Conservation (phyloP, 352 stramenopile species). For the Phytophthora meadii region DNA sequence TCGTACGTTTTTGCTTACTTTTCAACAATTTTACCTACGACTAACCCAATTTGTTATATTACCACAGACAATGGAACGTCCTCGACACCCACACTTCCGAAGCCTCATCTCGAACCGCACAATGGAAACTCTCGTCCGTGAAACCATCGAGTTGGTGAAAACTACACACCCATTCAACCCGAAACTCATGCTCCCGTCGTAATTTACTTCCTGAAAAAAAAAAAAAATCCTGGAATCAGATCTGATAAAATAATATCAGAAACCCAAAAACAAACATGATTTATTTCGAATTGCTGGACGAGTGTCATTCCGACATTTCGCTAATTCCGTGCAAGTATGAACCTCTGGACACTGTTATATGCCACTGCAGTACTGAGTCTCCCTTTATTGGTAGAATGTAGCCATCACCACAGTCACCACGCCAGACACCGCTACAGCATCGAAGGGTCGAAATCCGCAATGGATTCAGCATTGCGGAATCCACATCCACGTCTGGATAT, state of each 20-base stretch:
- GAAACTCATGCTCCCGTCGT: slow-evolving; percentile 24
- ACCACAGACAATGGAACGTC: slow-evolving; percentile 43
- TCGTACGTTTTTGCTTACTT: slow-evolving; percentile 39
- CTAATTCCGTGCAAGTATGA: slow-evolving; percentile 17
- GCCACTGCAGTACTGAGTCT: slow-evolving; percentile 8
- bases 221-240: slow-evolving; percentile 2
- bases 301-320: slow-evolving; percentile 23
- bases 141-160: slow-evolving; percentile 69
- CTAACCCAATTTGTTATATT: not conserved
- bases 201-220: not conserved
- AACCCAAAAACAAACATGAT: slow-evolving; percentile 15
- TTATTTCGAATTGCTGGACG: slow-evolving; percentile 13
- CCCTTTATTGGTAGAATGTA: slow-evolving; percentile 1
- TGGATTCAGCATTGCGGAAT: slow-evolving; percentile 36
- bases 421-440: slow-evolving; percentile 38
- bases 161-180: slow-evolving; percentile 51
- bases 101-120: slow-evolving; percentile 67
- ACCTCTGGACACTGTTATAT: slow-evolving; percentile 14
- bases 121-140: slow-evolving; percentile 66
- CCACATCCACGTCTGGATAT: slow-evolving; percentile 34
- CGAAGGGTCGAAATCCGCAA: slow-evolving; percentile 36
- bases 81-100: slow-evolving; percentile 59
- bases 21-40: slow-evolving; percentile 1
- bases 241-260: slow-evolving; percentile 22
- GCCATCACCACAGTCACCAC: slow-evolving; percentile 29